Conservation (phyloP, 2,329 filamentous ascomycete genomes). For the Pyrenophora tritici-repentis region DNA sequence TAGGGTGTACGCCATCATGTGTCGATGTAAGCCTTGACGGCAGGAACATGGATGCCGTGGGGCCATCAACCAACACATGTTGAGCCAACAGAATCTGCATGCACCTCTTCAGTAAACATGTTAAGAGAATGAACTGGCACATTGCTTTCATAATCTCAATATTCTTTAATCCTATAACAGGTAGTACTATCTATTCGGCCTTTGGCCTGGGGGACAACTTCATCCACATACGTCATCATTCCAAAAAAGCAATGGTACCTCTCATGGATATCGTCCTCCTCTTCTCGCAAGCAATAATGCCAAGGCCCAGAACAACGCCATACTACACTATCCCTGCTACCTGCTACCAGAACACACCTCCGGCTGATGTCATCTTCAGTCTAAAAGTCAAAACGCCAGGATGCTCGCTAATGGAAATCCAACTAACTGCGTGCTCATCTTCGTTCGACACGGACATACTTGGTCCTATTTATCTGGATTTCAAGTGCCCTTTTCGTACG, state of each 20-base stretch:
- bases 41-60: too few relatives aligned
- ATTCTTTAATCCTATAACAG: constrained; percentile 13
- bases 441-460: constrained; percentile 1
- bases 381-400: constrained; percentile 33
- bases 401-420: constrained; percentile 44
- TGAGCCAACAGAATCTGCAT: too few relatives aligned
- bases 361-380: constrained; percentile 18
- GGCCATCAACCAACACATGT: too few relatives aligned
- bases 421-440: constrained; percentile 15
- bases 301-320: constrained; percentile 24
- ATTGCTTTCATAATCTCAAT: neutral
- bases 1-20: too few relatives aligned
- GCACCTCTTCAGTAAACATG: too few relatives aligned
- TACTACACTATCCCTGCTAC: constrained; percentile 7
- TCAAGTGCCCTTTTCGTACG: too few relatives aligned
- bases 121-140: too few relatives aligned
- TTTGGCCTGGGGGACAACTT: constrained; percentile 4
- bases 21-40: too few relatives aligned
- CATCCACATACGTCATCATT: constrained; percentile 17
- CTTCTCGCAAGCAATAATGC: constrained; percentile 15
- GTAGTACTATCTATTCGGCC: constrained; percentile 28
- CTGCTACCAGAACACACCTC: constrained; percentile 21
- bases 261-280: constrained; percentile 26
- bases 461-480: neutral
- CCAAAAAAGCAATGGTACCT: constrained; percentile 18